Evolutionary conservation across 2,329 filamentous ascomycete genomes (phyloP).

Genomic region (Trichoderma guizhouense): DNA sequence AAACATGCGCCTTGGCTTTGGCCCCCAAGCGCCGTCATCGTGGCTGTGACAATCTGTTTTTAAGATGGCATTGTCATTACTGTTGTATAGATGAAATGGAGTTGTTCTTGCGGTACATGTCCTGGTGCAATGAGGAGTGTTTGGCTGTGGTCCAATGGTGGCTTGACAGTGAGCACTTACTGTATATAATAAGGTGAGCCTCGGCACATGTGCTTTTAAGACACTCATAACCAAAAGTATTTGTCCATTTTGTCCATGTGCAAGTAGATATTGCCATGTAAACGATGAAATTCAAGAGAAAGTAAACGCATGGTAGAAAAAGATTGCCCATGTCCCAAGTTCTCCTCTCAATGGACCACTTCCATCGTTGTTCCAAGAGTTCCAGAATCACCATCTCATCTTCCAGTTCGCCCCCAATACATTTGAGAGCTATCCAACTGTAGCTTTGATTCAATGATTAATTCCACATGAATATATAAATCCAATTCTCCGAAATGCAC

Average conservation of each 20-base stretch:
- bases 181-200: not conserved
- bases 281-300: not conserved
- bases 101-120: not conserved
- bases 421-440: not conserved
- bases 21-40: not conserved
- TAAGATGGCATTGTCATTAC: not conserved
- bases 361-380: not conserved
- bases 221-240: not conserved
- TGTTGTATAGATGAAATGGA: not conserved
- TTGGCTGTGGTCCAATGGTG: too few relatives aligned
- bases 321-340: too few relatives aligned
- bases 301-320: too few relatives aligned
- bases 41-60: not conserved
- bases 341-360: not conserved
- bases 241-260: not conserved
- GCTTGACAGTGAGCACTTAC: not conserved
- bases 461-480: not conserved
- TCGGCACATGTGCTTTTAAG: not conserved
- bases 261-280: not conserved
- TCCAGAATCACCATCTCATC: not conserved
- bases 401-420: not conserved
- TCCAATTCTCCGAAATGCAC: not conserved
- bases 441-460: not conserved
- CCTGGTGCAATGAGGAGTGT: too few relatives aligned
- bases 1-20: not conserved